Base-by-base conservation (phyloP, 305 asterid species). In the Fraxinus platypoda region DNA sequence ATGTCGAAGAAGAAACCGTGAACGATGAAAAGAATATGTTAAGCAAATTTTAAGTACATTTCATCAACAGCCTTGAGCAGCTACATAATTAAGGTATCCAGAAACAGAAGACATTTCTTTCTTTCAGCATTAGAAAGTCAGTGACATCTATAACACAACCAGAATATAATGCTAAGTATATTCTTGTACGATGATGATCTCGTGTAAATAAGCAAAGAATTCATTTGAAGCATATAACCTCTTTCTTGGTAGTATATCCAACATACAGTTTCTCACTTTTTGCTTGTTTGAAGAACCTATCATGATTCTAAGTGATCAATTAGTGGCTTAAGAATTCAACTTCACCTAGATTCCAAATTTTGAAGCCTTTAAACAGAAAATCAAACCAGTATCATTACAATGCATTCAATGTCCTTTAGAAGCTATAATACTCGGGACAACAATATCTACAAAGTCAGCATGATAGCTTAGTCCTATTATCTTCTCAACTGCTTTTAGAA, bases 261-360 rank as follows among this genome's bases (percentile, higher is more conserved):
- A 79, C 68, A 11, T 66, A 52, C 57, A 83, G 59, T 54, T 34
- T 52, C 70, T 25, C 31, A 33, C 34, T 72, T 79, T 71, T 84
- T 71, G 28, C 74, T 35, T 25, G 38, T 66, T 21, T 46, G 38
- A 76, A 73, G 71, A 79, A 78, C 73, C 52, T n/a, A n/a, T 9
- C 52, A 82, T 25, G 49, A 82, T 52, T 82, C 21, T 49, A 49
- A 71, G 66, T 52, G 62, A 72, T 28, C 19, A 34, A 30, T 11
- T 15, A 35, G 34, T 46, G 77, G 30, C 30, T 6, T 8, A 82
- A 46, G 74, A 1, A 12, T 12, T 6, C 12, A 49, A 75, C 43
- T 28, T 30, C 76, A 73, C 35, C n/a, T 26, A 8, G 13, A 33
- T 33, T 46, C 38, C 74, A 19, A 33, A 49, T 9, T 70, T 28